Evolutionary conservation across 768 basidiomycete genomes (phyloP), one percentile per base, ranked within the genome.

Genomic region (Pholiota molesta): DNA sequence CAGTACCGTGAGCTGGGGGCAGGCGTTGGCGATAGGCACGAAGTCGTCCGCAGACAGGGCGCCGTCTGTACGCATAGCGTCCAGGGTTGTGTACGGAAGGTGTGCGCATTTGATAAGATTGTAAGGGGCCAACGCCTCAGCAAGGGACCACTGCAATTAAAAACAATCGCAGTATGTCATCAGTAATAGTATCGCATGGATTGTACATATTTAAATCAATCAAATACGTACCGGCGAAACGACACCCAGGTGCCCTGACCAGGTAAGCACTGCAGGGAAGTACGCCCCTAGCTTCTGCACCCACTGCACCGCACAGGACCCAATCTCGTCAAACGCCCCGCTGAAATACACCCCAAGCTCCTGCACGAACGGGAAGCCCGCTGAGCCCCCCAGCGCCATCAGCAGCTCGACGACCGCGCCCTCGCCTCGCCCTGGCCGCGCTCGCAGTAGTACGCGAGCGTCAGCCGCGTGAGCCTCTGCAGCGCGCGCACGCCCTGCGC

Each of bases 161-260:
- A 29, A 55, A 35, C 17, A 37, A 21, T 21, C 19, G 13, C 42
- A 19, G 17, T 8, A n/a, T 10, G 23, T 49, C 2, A 49, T 21
- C 23, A 26, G 23, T 23, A n/a, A n/a, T 7, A 44, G 19, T n/a
- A 3, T 44, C 3, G 42, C 19, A 44, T 28, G 14, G 23, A 39
- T 16, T 5, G 6, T 55, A 11, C 16, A 35, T 45, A 19, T 28
- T 37, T 3, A 47, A 49, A 28, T 3, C 23, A 21, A 4, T 44
- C 35, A 37, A 37, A 19, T 19, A 49, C 47, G 47, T 26, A 49
- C 58, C 28, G 59, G 51, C 39, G 45, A 54, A 39, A 53, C 51
- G 17, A 60, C 23, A 37, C 52, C 51, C 10, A 60, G 28, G 23
- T 60, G 26, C 19, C 59, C 59, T n/a, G 59, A 53, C 39, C 52